Percentiles rank a stretch among this genome's conserved stretches.
These are phyloP conservation scores for Jackrogersella multiformis DNA, from an alignment of 495 filamentous ascomycete species.

Conservation along the genomic window DNA sequence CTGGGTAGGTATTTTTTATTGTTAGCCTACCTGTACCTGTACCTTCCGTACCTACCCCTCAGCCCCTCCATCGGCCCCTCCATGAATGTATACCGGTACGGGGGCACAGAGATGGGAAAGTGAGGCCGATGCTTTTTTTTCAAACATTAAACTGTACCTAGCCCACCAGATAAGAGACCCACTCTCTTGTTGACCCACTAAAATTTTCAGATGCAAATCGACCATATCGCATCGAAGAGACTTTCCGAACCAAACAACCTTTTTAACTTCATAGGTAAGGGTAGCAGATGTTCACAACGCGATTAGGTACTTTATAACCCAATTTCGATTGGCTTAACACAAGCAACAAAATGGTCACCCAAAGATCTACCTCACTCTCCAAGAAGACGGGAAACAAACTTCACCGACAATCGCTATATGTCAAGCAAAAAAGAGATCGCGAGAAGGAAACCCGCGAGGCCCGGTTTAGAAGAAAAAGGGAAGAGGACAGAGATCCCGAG, in stretches of 20 bases:
- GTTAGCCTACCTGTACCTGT: too few species aligned
- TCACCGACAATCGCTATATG: conserved; percentile 74
- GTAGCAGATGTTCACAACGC: background rate
- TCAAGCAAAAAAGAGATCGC: conserved; percentile 74
- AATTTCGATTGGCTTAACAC: background rate
- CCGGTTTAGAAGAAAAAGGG: conserved; percentile 78
- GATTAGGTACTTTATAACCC: background rate
- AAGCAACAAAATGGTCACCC: conserved; percentile 25
- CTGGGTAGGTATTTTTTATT: conserved; percentile 19
- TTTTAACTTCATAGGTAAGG: background rate
- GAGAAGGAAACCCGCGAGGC: conserved; percentile 77
- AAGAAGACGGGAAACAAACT: conserved; percentile 70
- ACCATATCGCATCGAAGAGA: background rate
- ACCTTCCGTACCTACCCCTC: conserved; percentile 29
- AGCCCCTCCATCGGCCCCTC: conserved; percentile 41
- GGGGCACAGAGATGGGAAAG: too few species aligned
- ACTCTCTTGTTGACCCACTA: conserved; percentile 25
- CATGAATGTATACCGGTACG: conserved; percentile 6
- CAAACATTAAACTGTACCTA: too few species aligned
- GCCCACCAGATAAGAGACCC: conserved; percentile 9
- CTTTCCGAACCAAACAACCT: background rate
- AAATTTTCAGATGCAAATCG: conserved; percentile 37
- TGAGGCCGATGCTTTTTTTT: too few species aligned
- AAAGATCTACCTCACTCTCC: conserved; percentile 36
- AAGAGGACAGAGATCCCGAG: conserved; percentile 85